phyloP scores from a whole-genome alignment of 371 early-diverging fungal genomes.

The Ordospora pajunii region DNA sequence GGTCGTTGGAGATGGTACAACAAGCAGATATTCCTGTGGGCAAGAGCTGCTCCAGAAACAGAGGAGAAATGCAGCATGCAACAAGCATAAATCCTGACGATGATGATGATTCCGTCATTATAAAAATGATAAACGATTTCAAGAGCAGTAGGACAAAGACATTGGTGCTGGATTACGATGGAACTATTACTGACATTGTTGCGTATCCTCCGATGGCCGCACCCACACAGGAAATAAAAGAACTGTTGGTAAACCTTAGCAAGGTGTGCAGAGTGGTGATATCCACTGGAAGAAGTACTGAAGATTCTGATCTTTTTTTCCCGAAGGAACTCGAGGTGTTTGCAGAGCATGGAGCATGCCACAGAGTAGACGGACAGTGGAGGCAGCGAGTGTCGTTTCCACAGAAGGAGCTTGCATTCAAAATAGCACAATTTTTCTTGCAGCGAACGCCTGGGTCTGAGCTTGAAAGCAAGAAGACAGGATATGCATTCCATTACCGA shows the following conservation, averaged over 20 bases:
- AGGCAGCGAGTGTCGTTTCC: conserved; percentile 7
- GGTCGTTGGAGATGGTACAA: background rate
- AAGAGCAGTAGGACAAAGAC: conserved; percentile 9
- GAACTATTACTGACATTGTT: conserved; percentile 55
- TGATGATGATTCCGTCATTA: background rate
- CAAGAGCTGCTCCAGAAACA: background rate
- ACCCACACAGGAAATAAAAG: conserved; percentile 46
- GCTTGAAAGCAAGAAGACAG: conserved; percentile 57
- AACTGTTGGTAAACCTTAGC: conserved; percentile 37
- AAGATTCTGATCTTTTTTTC: conserved; percentile 56
- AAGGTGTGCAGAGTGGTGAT: conserved; percentile 47
- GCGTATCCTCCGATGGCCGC: conserved; percentile 47
- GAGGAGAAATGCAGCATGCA: background rate
- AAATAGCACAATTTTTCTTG: conserved; percentile 44
- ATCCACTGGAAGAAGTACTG: conserved; percentile 54
- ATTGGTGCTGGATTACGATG: conserved; percentile 61
- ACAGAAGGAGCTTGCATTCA: conserved; percentile 19
- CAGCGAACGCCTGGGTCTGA: conserved; percentile 55
- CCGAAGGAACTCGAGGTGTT: conserved; percentile 50
- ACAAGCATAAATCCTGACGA: background rate
- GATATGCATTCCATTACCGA: conserved; percentile 59
- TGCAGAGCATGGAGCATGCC: conserved; percentile 60
- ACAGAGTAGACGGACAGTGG: conserved; percentile 51
- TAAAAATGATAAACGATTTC: conserved; percentile 1
- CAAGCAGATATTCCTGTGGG: background rate